These are phyloP conservation scores for Aquilaria yunnanensis DNA, from an alignment of 345 rosid genomes.

Conservation along the genomic window DNA sequence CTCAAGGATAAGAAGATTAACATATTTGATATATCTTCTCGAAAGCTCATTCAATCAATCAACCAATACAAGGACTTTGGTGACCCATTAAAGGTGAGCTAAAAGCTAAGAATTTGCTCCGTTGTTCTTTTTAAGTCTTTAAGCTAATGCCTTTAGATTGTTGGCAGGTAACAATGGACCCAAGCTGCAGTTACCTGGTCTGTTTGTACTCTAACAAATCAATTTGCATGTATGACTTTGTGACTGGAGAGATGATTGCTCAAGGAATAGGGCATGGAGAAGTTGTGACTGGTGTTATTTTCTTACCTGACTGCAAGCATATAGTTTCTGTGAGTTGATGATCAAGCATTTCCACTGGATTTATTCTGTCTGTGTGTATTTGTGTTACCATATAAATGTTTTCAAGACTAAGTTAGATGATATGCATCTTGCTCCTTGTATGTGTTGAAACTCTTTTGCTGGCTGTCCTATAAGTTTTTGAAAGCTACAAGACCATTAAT, in stretches of 20 bases:
- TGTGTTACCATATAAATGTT: not conserved
- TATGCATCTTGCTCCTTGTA: no score
- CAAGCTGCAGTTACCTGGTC: constrained; percentile 65
- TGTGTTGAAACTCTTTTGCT: no score
- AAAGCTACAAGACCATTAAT: no score
- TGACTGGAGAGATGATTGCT: constrained; percentile 58
- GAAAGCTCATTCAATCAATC: constrained; percentile 68
- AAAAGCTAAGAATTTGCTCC: constrained; percentile 11
- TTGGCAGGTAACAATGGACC: constrained; percentile 68
- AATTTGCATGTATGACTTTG: constrained; percentile 57
- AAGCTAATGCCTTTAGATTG: constrained; percentile 16
- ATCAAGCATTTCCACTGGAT: constrained; percentile 1
- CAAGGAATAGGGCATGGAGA: constrained; percentile 79
- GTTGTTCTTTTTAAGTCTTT: constrained; percentile 6
- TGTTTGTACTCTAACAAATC: constrained; percentile 73
- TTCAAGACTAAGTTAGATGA: no score
- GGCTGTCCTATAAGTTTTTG: no score
- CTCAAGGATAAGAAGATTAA: constrained; percentile 79
- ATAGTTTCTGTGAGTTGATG: constrained; percentile 64
- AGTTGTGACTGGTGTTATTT: constrained; percentile 67
- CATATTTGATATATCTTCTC: constrained; percentile 46
- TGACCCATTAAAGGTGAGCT: constrained; percentile 67
- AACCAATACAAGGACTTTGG: constrained; percentile 67
- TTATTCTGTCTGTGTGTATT: constrained; percentile 1
- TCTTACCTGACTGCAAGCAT: constrained; percentile 84